Evolutionary conservation across 352 stramenopile species (phyloP), one percentile per base, ranked within the genome.

Genomic region (Pythium scleroteichum): DNA sequence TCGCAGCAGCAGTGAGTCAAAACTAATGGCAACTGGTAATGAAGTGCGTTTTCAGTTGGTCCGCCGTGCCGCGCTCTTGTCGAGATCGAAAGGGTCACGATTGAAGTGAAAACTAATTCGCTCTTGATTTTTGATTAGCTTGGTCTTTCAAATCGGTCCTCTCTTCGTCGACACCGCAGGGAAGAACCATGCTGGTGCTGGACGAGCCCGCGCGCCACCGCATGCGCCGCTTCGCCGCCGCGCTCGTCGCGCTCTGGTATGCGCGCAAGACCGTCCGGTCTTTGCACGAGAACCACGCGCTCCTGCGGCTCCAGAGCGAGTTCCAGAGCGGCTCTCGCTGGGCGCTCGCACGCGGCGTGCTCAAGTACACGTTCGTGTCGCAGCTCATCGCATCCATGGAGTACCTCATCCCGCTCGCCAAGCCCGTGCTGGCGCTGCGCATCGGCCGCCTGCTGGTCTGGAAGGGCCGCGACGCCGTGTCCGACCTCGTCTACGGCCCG

Each of bases 361-460:
- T 84, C 38, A 79, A 72, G 38, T 87, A 87, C 71, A 79, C 73
- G 47, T 57, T 75, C 12, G 40, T 59, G n/a, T 68, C 61, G 26
- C 79, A 89, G 58, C 57, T 89, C 10, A 76, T 87, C 45, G 68
- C 78, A 9, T 54, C 67, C 24, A 76, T 68, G 20, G 77, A 87
- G 62, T 86, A 82, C 54, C 55, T 89, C 41, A 72, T 89, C 58
- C 68, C 64, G 26, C 52, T 88, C 2, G 67, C 74, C 24, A 90
- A 90, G 71, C 80, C 76, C 23, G 54, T 71, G 33, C 42, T 90
- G 20, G 72, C 62, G 19, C 52, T 56, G 23, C 72, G 72, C 27
- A 84, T 90, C 45, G 74, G 66, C 1, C 72, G 68, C 3, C 62
- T 78, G 20, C 51, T 90, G 17, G 59, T 87, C 32, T 72, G 75